phyloP scores from a whole-genome alignment of 352 stramenopile species.

The Phytophthora chlamydospora region DNA sequence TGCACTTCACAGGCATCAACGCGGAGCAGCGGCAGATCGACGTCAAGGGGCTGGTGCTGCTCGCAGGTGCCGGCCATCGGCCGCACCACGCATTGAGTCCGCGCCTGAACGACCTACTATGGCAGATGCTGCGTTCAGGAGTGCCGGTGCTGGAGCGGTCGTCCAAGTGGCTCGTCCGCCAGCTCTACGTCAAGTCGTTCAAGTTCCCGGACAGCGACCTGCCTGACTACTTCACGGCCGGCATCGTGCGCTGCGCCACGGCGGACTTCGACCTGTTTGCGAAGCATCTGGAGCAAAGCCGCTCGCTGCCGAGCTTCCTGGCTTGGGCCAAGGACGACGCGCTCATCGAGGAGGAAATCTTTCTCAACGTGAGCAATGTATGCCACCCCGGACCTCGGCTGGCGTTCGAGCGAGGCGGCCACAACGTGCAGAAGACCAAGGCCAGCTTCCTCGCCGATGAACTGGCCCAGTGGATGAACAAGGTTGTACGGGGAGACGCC shows the following conservation, averaged over 20 bases:
- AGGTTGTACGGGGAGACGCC: constrained; percentile 26
- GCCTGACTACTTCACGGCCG: constrained; percentile 63
- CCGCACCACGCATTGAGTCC: constrained; percentile 52
- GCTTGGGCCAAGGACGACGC: constrained; percentile 68
- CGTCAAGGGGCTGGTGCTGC: constrained; percentile 53
- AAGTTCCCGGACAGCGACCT: constrained; percentile 51
- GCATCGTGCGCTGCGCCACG: constrained; percentile 54
- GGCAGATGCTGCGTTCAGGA: constrained; percentile 34
- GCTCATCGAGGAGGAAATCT: constrained; percentile 66
- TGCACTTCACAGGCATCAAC: constrained; percentile 57
- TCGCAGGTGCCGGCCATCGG: constrained; percentile 52
- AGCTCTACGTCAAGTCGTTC: constrained; percentile 54
- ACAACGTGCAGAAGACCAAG: constrained; percentile 85
- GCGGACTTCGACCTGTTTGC: constrained; percentile 54
- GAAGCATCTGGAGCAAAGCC: constrained; percentile 32
- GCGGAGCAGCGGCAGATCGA: constrained; percentile 31
- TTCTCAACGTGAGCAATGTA: constrained; percentile 39
- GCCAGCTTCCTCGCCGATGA: constrained; percentile 44
- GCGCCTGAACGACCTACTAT: constrained; percentile 40
- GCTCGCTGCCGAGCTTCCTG: constrained; percentile 49
- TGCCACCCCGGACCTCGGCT: constrained; percentile 47
- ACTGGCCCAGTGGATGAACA: constrained; percentile 53
- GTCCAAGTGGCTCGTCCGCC: constrained; percentile 40
- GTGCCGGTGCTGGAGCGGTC: constrained; percentile 18
- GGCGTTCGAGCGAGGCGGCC: constrained; percentile 53